These are phyloP conservation scores for Phytophthora melonis DNA, from an alignment of 352 stramenopile species.

Conservation along the genomic window DNA sequence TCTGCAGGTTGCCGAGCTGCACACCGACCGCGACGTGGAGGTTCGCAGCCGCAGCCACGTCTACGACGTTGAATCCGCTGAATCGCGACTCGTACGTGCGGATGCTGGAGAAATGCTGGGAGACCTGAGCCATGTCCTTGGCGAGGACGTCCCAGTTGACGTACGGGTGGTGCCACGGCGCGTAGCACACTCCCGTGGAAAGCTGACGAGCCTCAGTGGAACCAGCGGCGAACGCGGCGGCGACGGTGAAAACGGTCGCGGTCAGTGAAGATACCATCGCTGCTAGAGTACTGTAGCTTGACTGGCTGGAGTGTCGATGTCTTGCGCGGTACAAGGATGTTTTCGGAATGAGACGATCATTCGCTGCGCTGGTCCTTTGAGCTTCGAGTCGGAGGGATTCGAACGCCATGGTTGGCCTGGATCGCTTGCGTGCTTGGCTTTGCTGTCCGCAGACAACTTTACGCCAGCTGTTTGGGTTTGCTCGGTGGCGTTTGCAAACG, in stretches of 20 bases:
- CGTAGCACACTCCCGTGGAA: constrained; percentile 55
- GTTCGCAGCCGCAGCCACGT: constrained; percentile 42
- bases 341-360: background rate
- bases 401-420: background rate
- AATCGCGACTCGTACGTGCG: constrained; percentile 70
- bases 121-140: constrained; percentile 40
- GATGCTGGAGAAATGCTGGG: constrained; percentile 55
- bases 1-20: constrained; percentile 45
- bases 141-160: constrained; percentile 41
- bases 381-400: constrained; percentile 1
- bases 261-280: background rate
- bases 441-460: constrained; percentile 8
- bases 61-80: constrained; percentile 51
- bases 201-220: constrained; percentile 1
- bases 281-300: background rate
- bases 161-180: constrained; percentile 55
- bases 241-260: background rate
- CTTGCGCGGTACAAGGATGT: constrained; percentile 5
- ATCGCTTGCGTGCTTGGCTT: background rate
- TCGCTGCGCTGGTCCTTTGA: background rate
- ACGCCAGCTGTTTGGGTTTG: background rate
- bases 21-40: constrained; percentile 65
- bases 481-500: background rate
- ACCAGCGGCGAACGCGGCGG: background rate
- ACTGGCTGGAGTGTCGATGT: background rate